Conservation (phyloP, 2,329 filamentous ascomycete species). For the Aspergillus novoparasiticus region DNA sequence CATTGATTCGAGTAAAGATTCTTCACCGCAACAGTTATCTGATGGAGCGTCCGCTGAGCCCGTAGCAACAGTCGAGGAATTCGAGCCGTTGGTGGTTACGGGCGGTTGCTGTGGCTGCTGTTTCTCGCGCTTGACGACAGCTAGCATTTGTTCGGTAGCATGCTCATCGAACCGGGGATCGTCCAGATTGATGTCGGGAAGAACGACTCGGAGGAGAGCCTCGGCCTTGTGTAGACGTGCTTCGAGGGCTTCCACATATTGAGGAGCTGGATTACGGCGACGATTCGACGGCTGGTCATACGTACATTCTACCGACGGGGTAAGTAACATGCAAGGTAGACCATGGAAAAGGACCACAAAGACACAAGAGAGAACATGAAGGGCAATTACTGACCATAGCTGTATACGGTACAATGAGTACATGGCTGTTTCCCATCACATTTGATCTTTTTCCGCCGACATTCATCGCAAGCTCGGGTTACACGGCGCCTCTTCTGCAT, state of each 20-base stretch:
- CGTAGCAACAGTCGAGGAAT: constrained; percentile 24
- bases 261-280: constrained; percentile 83
- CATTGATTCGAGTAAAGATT: constrained; percentile 86
- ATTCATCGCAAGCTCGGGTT: constrained; percentile 80
- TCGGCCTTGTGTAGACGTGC: constrained; percentile 81
- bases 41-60: constrained; percentile 23
- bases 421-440: constrained; percentile 85
- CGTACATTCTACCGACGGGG: constrained; percentile 70
- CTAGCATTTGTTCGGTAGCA: constrained; percentile 67
- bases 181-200: constrained; percentile 81
- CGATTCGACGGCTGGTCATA: constrained; percentile 95
- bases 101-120: constrained; percentile 15
- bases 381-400: constrained; percentile 71
- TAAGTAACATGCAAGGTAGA: not conserved
- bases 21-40: constrained; percentile 55
- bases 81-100: constrained; percentile 15
- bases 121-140: constrained; percentile 47
- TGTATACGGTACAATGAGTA: constrained; percentile 97
- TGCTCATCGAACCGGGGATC: constrained; percentile 80
- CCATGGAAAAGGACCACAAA: not conserved
- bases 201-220: constrained; percentile 72
- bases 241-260: constrained; percentile 90
- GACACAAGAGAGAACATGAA: not conserved
- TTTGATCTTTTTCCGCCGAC: constrained; percentile 83
- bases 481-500: constrained; percentile 77